phyloP scores from a whole-genome alignment of 495 filamentous ascomycete species.

The Penicillium soppii region DNA sequence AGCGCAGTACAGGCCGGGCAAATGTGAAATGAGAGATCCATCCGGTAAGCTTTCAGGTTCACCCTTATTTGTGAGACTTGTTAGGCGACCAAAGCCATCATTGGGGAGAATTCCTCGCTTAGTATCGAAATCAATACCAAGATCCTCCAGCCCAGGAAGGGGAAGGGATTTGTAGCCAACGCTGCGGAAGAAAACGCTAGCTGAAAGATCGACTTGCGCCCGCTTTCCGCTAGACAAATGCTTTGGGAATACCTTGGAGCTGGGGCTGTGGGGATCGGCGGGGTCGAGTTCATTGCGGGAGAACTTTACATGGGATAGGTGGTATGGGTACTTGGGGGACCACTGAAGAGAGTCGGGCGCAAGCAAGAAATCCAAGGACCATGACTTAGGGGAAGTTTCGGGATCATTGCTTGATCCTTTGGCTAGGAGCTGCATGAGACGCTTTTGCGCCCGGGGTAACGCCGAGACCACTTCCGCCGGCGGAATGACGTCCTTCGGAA shows the following conservation, averaged over 20 bases:
- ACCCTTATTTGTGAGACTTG: constrained; percentile 29
- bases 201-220: constrained; percentile 53
- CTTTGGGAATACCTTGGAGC: constrained; percentile 41
- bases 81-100: constrained; percentile 75
- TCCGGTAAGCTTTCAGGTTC: constrained; percentile 29
- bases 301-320: constrained; percentile 64
- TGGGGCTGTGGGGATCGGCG: constrained; percentile 44
- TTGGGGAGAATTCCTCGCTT: constrained; percentile 77
- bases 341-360: constrained; percentile 69
- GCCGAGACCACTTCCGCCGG: constrained; percentile 50
- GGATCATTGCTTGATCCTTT: constrained; percentile 63
- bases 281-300: constrained; percentile 56
- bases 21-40: constrained; percentile 40
- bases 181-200: constrained; percentile 77
- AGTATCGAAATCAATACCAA: constrained; percentile 77
- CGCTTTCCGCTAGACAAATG: constrained; percentile 32
- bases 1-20: constrained; percentile 87
- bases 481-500: constrained; percentile 64
- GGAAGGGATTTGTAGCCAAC: constrained; percentile 87
- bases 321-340: constrained; percentile 36
- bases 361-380: constrained; percentile 81
- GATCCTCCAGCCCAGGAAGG: constrained; percentile 70
- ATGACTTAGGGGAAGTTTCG: constrained; percentile 57
- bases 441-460: constrained; percentile 70
- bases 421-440: constrained; percentile 74